phyloP scores from a whole-genome alignment of 2,329 filamentous ascomycete genomes.

The Botrytis fragariae region DNA sequence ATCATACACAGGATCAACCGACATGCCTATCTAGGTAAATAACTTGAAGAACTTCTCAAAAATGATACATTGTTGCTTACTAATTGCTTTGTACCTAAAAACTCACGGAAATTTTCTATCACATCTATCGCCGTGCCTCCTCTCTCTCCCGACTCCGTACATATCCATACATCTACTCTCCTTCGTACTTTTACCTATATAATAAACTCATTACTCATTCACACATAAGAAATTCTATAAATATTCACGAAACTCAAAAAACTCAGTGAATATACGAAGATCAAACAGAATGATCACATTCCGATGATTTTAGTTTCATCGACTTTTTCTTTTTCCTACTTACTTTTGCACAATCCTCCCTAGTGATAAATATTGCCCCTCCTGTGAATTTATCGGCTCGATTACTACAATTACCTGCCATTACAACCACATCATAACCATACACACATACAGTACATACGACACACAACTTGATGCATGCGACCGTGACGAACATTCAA shows the following conservation, averaged over 20 bases:
- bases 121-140: neutral
- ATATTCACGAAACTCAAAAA: neutral
- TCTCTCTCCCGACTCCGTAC: neutral
- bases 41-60: neutral
- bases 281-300: neutral
- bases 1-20: neutral
- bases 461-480: conserved; percentile 32
- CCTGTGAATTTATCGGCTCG: conserved; percentile 21
- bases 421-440: neutral
- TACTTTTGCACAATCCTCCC: neutral
- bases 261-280: neutral
- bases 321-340: neutral
- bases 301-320: neutral
- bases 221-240: neutral
- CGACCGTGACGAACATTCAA: conserved; percentile 25
- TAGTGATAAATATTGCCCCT: conserved; percentile 15
- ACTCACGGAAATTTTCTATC: neutral
- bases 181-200: neutral
- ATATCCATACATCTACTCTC: neutral
- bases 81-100: neutral
- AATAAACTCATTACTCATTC: neutral
- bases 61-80: neutral
- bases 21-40: neutral
- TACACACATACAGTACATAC: conserved; percentile 23
- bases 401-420: conserved; percentile 5